Percentiles rank a stretch among this genome's conserved stretches.
Evolutionary conservation across 805 yeast species (phyloP).

Genomic region (Ascoidea tarda): DNA sequence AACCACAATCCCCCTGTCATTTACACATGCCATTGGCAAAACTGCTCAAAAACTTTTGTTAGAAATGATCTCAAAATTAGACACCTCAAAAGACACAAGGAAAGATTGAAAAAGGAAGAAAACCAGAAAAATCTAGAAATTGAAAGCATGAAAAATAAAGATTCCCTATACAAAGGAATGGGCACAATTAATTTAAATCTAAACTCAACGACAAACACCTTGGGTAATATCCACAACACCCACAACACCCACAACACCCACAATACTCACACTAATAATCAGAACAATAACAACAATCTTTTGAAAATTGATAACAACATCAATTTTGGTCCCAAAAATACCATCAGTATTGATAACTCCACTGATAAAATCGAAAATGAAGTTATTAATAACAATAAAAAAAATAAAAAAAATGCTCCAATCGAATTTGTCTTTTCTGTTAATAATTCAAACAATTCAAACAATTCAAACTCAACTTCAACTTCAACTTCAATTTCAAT

Average conservation of each 20-base stretch:
- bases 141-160: constrained; percentile 9
- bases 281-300: background rate
- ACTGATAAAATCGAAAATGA: background rate
- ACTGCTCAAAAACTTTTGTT: constrained; percentile 49
- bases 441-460: background rate
- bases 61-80: constrained; percentile 39
- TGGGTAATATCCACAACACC: background rate
- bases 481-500: too few species aligned
- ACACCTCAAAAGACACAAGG: constrained; percentile 29
- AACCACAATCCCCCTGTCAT: constrained; percentile 46
- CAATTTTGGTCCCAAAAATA: background rate
- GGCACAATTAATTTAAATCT: constrained; percentile 5
- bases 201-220: background rate
- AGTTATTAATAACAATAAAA: too few species aligned
- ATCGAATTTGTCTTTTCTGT: background rate
- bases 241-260: background rate
- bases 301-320: background rate
- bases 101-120: constrained; percentile 15
- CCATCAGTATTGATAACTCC: background rate
- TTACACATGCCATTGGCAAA: constrained; percentile 32
- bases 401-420: background rate
- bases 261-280: background rate
- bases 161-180: constrained; percentile 5
- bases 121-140: constrained; percentile 10
- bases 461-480: too few species aligned